Evolutionary conservation across 306 rosid genomes (phyloP).

Genomic region (Cicer chorassanicum): DNA sequence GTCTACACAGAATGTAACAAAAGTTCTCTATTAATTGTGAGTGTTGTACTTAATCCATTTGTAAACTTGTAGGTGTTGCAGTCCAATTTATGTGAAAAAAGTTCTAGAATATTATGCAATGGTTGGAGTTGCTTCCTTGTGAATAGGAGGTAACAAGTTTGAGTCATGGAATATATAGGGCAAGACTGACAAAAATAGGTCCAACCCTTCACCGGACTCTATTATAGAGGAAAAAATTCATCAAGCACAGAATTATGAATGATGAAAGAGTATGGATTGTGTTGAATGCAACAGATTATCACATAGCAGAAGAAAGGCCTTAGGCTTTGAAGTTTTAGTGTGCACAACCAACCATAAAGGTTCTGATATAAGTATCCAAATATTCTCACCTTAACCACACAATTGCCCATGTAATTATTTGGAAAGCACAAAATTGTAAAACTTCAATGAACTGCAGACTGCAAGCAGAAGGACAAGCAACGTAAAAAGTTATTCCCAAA

Average conservation of each 20-base stretch:
- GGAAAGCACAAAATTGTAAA: conserved; percentile 38
- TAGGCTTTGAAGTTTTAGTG: not conserved
- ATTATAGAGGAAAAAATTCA: too few relatives aligned
- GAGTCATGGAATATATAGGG: not conserved
- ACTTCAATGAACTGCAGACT: conserved; percentile 43
- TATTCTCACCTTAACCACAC: conserved; percentile 63
- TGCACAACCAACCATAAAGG: not conserved
- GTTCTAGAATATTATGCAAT: too few relatives aligned
- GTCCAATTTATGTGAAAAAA: too few relatives aligned
- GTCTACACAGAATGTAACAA: too few relatives aligned
- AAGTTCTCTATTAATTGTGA: too few relatives aligned
- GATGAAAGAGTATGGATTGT: too few relatives aligned
- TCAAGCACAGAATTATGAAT: too few relatives aligned
- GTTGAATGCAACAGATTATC: too few relatives aligned
- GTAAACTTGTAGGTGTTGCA: too few relatives aligned
- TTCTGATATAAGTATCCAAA: conserved; percentile 4
- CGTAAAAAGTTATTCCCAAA: conserved; percentile 25
- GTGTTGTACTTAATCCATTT: too few relatives aligned
- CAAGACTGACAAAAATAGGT: not conserved
- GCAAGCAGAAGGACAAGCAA: conserved; percentile 33
- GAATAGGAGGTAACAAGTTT: not conserved
- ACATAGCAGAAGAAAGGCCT: conserved; percentile 1
- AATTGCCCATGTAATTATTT: conserved; percentile 71
- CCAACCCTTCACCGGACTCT: not conserved
- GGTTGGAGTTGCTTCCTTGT: not conserved